Percentiles rank a stretch among this genome's conserved stretches.
These are phyloP conservation scores for Eucalyptus erythrocorys DNA, from an alignment of 345 rosid genomes.

Conservation along the genomic window DNA sequence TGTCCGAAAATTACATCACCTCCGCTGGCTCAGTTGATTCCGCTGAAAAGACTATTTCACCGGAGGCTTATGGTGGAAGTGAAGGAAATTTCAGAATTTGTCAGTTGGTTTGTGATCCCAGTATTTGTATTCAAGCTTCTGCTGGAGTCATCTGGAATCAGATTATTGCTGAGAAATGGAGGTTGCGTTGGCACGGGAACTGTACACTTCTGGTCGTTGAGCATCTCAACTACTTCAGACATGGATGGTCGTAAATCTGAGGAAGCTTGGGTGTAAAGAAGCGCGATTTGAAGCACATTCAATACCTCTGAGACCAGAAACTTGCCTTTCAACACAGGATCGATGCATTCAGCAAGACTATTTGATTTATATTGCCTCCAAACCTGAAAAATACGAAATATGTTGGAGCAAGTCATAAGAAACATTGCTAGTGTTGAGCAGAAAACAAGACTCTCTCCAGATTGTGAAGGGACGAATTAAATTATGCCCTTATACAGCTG, in stretches of 20 bases:
- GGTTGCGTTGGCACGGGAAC: slow-evolving; percentile 3
- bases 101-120: not conserved
- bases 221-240: not conserved
- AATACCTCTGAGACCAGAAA: not conserved
- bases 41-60: not conserved
- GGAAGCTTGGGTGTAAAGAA: slow-evolving; percentile 7
- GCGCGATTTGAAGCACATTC: not conserved
- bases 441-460: not conserved
- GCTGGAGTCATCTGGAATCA: not conserved
- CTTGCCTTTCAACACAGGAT: not conserved
- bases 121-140: not conserved
- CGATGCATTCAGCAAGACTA: not conserved
- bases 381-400: not conserved
- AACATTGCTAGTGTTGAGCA: not conserved
- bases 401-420: not conserved
- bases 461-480: not conserved
- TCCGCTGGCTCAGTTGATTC: not conserved
- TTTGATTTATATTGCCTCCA: not conserved
- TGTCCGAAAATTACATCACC: not conserved
- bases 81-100: not conserved
- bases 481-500: not conserved
- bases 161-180: not conserved
- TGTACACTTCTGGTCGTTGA: not conserved
- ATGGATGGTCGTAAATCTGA: slow-evolving; percentile 2
- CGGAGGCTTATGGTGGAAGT: not conserved